Evolutionary conservation across 306 rosid species (phyloP).

Genomic region (Rosa persica): DNA sequence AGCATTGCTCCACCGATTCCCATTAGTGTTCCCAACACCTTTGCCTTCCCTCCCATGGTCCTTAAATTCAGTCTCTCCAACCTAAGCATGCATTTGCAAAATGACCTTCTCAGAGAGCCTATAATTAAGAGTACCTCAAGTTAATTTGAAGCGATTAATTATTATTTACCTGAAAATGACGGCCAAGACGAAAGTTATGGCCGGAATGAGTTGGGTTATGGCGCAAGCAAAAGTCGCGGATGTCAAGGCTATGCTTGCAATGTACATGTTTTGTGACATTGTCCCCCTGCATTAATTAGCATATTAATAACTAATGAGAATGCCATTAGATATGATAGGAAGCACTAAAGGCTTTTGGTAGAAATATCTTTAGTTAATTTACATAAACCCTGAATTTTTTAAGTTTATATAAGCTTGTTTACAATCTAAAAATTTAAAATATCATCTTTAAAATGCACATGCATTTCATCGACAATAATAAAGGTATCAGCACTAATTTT

Average conservation of each 20-base stretch:
- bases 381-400: no score
- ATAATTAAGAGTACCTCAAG: no score
- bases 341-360: no score
- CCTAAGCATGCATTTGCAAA: conserved; percentile 22
- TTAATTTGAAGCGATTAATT: neutral
- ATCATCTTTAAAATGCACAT: no score
- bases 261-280: conserved; percentile 52
- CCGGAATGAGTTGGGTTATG: conserved; percentile 59
- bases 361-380: no score
- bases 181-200: conserved; percentile 60
- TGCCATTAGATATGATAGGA: neutral
- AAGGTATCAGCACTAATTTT: no score
- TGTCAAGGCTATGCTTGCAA: conserved; percentile 52
- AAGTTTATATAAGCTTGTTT: no score
- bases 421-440: no score
- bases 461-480: no score
- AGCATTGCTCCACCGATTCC: conserved; percentile 84
- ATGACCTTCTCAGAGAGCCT: no score
- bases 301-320: neutral
- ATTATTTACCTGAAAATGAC: conserved; percentile 44
- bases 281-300: conserved; percentile 42
- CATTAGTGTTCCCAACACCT: conserved; percentile 51
- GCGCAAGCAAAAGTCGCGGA: conserved; percentile 70
- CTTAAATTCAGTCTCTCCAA: conserved; percentile 45
- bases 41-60: conserved; percentile 52